A percentile compares a stretch with the other conserved stretches of the same genome.
phyloP scores from a whole-genome alignment of 495 filamentous ascomycete species.

The Mycothermus thermophilus region DNA sequence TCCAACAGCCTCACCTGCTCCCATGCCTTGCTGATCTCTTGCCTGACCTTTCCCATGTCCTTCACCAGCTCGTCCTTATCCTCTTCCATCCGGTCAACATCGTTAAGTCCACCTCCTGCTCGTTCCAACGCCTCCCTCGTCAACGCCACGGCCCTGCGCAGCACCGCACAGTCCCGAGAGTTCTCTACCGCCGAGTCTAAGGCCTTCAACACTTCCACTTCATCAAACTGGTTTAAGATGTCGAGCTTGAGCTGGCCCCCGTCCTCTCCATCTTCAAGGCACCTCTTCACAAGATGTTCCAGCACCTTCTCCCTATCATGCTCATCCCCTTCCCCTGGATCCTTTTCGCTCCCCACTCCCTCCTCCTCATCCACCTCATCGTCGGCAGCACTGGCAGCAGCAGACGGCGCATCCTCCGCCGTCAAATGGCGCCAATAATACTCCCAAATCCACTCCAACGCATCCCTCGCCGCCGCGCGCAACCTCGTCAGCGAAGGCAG shows the following conservation, averaged over 20 bases:
- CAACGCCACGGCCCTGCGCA: slow-evolving; percentile 23
- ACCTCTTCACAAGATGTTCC: slow-evolving; percentile 1
- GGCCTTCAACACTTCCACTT: slow-evolving; percentile 13
- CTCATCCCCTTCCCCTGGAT: neutral
- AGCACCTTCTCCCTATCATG: neutral
- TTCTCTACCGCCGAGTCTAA: slow-evolving; percentile 22
- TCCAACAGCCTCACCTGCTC: slow-evolving; percentile 9
- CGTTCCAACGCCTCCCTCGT: slow-evolving; percentile 13
- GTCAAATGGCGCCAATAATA: slow-evolving; percentile 62
- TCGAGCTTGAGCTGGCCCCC: slow-evolving; percentile 7
- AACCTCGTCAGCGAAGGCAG: slow-evolving; percentile 61
- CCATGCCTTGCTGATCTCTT: slow-evolving; percentile 15
- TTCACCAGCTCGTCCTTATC: slow-evolving; percentile 8
- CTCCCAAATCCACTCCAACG: slow-evolving; percentile 74
- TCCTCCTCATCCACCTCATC: neutral
- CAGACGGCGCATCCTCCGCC: slow-evolving; percentile 1
- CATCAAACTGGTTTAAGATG: slow-evolving; percentile 14
- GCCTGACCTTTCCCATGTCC: slow-evolving; percentile 19
- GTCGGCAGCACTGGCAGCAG: neutral
- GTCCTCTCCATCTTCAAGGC: slow-evolving; percentile 12
- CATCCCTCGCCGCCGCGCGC: slow-evolving; percentile 47
- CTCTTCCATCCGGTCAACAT: slow-evolving; percentile 8
- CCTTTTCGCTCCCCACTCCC: neutral
- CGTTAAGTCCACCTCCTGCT: too few species aligned
- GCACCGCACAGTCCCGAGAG: slow-evolving; percentile 20